Conservation (phyloP, 495 filamentous ascomycete species). For the Articulospora tetracladia region DNA sequence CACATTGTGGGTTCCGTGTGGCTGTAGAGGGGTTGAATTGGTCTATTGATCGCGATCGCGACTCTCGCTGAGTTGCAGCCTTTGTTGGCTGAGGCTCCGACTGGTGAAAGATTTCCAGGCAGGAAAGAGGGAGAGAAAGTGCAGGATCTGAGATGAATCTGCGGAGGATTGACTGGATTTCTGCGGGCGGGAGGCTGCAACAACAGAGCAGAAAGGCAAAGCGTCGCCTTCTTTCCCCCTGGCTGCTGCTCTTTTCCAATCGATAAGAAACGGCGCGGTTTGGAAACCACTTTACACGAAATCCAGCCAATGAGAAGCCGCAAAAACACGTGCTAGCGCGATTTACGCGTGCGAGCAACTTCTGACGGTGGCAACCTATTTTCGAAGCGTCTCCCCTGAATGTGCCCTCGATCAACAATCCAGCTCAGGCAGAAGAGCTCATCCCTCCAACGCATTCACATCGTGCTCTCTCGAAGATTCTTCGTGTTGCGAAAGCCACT, state of each 20-base stretch:
- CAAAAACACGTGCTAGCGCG: constrained; percentile 1
- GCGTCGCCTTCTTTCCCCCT: neutral
- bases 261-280: constrained; percentile 9
- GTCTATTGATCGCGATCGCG: too few species aligned
- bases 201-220: neutral
- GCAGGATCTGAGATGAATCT: too few species aligned
- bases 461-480: too few species aligned
- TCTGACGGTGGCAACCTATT: neutral
- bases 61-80: too few species aligned
- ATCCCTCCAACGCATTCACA: too few species aligned
- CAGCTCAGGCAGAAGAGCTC: too few species aligned
- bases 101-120: too few species aligned
- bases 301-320: neutral
- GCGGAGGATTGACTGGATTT: too few species aligned
- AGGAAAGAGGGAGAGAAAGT: too few species aligned
- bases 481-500: too few species aligned
- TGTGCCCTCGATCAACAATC: neutral
- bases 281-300: neutral
- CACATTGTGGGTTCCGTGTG: neutral
- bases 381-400: neutral
- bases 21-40: neutral
- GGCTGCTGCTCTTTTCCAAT: neutral
- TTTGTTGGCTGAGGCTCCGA: too few species aligned
- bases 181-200: too few species aligned
- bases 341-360: neutral